phyloP scores from a whole-genome alignment of 371 early-diverging fungal species.

The Mucor lusitanicus region DNA sequence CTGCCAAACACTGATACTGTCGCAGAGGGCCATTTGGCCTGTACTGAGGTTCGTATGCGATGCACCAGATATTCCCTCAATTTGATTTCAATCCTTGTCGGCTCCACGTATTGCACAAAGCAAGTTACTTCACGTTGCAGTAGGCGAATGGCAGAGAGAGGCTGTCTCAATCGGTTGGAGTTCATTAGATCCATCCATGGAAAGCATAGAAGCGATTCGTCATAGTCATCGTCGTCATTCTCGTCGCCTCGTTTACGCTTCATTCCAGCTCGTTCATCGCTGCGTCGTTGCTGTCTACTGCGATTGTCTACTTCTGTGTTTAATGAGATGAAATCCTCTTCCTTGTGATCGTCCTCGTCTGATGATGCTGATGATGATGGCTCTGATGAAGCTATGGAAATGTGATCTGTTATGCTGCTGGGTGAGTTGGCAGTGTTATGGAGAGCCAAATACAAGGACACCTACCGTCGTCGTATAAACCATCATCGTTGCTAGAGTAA shows the following conservation, averaged over 20 bases:
- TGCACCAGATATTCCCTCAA: slow-evolving; percentile 73
- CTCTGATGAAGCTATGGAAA: neutral
- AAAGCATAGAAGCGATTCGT: slow-evolving; percentile 9
- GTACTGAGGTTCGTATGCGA: slow-evolving; percentile 56
- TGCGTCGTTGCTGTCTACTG: slow-evolving; percentile 23
- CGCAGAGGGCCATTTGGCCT: slow-evolving; percentile 38
- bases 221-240: neutral
- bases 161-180: neutral
- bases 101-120: slow-evolving; percentile 66
- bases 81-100: slow-evolving; percentile 76
- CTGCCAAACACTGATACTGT: slow-evolving; percentile 81
- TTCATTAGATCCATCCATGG: slow-evolving; percentile 29
- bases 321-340: slow-evolving; percentile 32
- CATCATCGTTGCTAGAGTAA: neutral
- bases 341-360: neutral
- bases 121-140: slow-evolving; percentile 26
- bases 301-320: slow-evolving; percentile 13
- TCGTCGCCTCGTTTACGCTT: neutral
- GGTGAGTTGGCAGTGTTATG: neutral
- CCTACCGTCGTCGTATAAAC: slow-evolving; percentile 8
- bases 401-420: neutral
- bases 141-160: slow-evolving; percentile 8
- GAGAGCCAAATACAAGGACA: neutral
- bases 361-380: neutral
- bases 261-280: slow-evolving; percentile 8